Evolutionary conservation across 2,329 filamentous ascomycete genomes (phyloP), one percentile per base, ranked within the genome.

Genomic region (Ilyonectria sp.): DNA sequence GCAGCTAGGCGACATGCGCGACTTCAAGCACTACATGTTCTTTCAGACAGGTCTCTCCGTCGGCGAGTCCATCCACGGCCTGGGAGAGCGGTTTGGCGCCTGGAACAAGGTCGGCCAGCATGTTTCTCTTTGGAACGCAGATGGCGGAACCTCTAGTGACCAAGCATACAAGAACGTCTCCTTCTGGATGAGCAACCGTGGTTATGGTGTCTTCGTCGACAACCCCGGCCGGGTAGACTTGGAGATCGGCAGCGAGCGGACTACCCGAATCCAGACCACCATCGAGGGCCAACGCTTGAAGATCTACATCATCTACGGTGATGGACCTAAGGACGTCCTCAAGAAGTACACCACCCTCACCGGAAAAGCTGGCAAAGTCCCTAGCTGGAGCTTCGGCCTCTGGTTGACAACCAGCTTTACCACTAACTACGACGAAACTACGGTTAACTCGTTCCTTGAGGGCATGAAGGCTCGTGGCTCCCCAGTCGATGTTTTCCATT

Each of bases 341-440:
- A 84, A 85, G 43, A 87, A 88, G 69, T 94, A 94, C 77, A 88
- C 91, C 0, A 82, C 86, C 23, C 83, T 94, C 40, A 94, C 91
- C 0, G 92, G 92, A 1, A 86, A 86, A 53, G 87, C 92, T 0
- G 87, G 85, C 40, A 86, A 86, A 62, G 87, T 93, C 2, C 93
- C 92, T 0, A 86, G 87, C 31, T 94, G 92, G 93, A 93, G 90
- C 69, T 94, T 90, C 69, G 92, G 92, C 1, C 84, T 94, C 9
- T 94, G 92, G 92, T 84, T 94, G 21, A 93, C 90, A 62, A 95
- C 92, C 15, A 92, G 89, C 68, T 94, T 93, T 80, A 93, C 91
- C 2, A 93, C 92, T 3, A 88, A 88, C 69, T 94, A 94, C 75
- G 90, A 92, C 69, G 91, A 93, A 78, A 78, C 85, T 21, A 93